phyloP scores from a whole-genome alignment of 1,139 yeast genomes.

The Saccharomyces hybrid region DNA sequence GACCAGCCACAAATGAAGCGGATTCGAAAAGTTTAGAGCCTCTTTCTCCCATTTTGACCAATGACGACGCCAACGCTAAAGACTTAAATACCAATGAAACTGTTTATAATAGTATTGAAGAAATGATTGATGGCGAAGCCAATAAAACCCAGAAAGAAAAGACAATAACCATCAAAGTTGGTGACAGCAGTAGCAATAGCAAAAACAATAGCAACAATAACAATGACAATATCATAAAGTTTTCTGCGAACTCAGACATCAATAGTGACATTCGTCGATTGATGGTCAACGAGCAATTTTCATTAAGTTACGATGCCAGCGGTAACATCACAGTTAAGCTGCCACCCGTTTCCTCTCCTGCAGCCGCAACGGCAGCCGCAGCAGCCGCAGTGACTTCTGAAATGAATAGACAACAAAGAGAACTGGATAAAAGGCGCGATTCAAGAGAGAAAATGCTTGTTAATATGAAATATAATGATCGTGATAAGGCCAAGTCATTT shows the following conservation, averaged over 20 bases:
- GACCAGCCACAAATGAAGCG: not conserved
- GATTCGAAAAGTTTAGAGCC: not conserved
- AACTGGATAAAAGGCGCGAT: slow-evolving; percentile 28
- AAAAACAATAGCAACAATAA: not conserved
- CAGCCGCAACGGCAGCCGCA: not conserved
- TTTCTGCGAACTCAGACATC: not conserved
- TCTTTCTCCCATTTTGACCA: not conserved
- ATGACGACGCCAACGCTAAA: not conserved
- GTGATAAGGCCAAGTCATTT: slow-evolving; percentile 28
- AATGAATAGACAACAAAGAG: slow-evolving; percentile 18
- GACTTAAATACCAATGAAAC: not conserved
- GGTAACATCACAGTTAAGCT: not conserved
- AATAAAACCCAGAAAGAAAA: not conserved
- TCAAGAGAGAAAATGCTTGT: slow-evolving; percentile 30
- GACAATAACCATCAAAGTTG: not conserved
- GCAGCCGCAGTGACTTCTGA: slow-evolving; percentile 3
- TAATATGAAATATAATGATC: slow-evolving; percentile 30
- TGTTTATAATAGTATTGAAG: not conserved
- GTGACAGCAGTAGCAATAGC: not conserved
- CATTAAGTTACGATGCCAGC: slow-evolving; percentile 4
- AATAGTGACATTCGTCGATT: not conserved
- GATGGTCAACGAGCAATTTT: not conserved
- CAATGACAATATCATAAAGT: not conserved
- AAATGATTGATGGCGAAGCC: not conserved
- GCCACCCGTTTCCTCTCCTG: slow-evolving; percentile 1